Base-by-base conservation (phyloP, 108 stramenopile genomes). In the Fragilaria crotonensis region DNA sequence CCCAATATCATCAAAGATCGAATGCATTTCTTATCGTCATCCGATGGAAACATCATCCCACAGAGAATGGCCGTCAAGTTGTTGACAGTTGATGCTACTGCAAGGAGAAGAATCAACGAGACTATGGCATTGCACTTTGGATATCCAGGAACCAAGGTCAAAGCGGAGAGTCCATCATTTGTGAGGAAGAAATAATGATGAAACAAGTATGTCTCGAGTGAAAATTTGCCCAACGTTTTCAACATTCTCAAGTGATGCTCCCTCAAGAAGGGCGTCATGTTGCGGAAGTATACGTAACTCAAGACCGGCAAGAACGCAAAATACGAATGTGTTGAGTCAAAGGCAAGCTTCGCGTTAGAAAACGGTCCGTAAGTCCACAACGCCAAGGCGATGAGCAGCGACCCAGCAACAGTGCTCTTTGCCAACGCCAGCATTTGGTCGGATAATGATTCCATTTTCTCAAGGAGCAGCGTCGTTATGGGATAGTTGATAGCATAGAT, bases 151-250 rank as follows among this genome's bases (percentile, higher is more conserved):
- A 72, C 17, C 1, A 80, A 28, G 2, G 64, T 51, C 5, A 64
- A 19, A 9, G 33, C 25, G 11, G 61, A 44, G 17, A 44, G 56
- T 2, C 60, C 68, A 48, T 66, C 33, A 46, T 25, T 29, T 14
- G 31, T 79, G 33, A 89, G 63, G 74, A 87, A 86, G 14, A 89
- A 27, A 45, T 94, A 89, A 58, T 88, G 84, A 74, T 89, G 87
- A 55, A 91, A 60, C 29, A 94, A 66, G 64, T 87, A 94, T 5
- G 89, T 88, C 79, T 94, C 93, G 5, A 94, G 61, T 14, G 89
- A 87, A 30, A 76, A 79, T 58, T 79, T 85, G 20, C 93, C 93
- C 7, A 94, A 58, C 26, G 59, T 57, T 64, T 83, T 73, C 2
- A 94, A 76, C 26, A 84, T 57, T 25, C 61, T 62, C 30, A 81